A percentile compares a stretch with the other conserved stretches of the same genome.
phyloP scores from a whole-genome alignment of 2,329 filamentous ascomycete species.

The Sporothrix phasma region DNA sequence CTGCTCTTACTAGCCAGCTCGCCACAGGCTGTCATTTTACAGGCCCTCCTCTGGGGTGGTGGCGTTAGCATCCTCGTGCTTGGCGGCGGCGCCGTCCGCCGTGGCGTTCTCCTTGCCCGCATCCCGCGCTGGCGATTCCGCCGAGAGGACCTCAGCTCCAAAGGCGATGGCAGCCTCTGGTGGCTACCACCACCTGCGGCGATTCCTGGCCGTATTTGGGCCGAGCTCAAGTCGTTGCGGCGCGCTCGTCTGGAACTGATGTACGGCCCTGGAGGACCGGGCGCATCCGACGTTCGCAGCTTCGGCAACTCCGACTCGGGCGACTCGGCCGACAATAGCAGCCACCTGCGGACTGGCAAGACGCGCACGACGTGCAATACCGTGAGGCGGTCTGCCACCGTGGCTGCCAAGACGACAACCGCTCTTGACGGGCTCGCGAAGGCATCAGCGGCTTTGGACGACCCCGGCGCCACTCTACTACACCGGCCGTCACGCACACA shows the following conservation, averaged over 20 bases:
- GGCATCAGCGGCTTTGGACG: background rate
- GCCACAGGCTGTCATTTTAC: slow-evolving; percentile 75
- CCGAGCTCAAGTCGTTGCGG: slow-evolving; percentile 25
- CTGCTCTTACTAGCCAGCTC: slow-evolving; percentile 67
- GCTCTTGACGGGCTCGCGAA: background rate
- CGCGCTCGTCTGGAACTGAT: slow-evolving; percentile 26
- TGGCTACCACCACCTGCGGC: slow-evolving; percentile 23
- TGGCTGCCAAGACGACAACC: background rate
- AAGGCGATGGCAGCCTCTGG: slow-evolving; percentile 23
- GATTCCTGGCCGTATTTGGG: slow-evolving; percentile 23
- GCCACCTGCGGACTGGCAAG: background rate
- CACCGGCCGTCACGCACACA: slow-evolving; percentile 25
- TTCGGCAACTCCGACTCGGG: background rate
- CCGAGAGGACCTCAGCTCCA: slow-evolving; percentile 35
- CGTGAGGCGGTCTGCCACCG: background rate
- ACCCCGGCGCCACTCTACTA: background rate
- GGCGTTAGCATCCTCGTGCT: slow-evolving; percentile 64
- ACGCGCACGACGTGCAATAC: background rate
- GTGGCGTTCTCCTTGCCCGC: slow-evolving; percentile 76
- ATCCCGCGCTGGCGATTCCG: slow-evolving; percentile 88
- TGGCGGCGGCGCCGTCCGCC: slow-evolving; percentile 65
- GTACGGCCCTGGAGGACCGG: slow-evolving; percentile 21
- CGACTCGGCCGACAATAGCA: background rate
- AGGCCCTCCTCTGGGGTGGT: slow-evolving; percentile 76
- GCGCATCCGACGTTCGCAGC: background rate